Base-by-base conservation (phyloP, 2,329 filamentous ascomycete genomes). In the Pestalotiopsis sp. region DNA sequence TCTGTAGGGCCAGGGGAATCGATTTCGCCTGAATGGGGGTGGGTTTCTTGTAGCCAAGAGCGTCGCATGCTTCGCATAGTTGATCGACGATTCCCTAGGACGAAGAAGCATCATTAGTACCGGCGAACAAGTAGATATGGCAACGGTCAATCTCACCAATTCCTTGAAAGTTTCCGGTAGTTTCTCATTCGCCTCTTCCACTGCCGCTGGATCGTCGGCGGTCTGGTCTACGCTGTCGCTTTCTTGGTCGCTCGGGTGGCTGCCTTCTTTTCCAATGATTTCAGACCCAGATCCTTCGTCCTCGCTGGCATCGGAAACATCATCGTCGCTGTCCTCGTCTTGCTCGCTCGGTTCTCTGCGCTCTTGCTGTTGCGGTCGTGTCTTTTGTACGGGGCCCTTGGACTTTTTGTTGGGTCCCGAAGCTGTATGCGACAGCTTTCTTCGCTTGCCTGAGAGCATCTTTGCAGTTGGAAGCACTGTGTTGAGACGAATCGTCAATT, bases 1-100 rank as follows among this genome's bases (percentile, higher is more conserved):
- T 91, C 76, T 92, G 82, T 3, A 98, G 86, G 45, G 95, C 95
- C 65, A 87, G 79, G 4, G 95, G 95, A 74, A 98, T 97, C 0
- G 94, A 88, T 79, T 97, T 88, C 65, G 87, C 87, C 80, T 98
- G 96, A 72, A 99, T 98, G 0, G 95, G 92, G 1, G 95, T 99
- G 0, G 96, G 93, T 36, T 87, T 82, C 75, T 92, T 97, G 86
- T 94, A 99, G 71, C 92, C 92, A 66, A 98, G 87, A 0, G 88
- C 85, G 4, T 88, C 88, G 82, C 95, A 98, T 64, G 95, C 94
- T 78, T 98, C 95, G 82, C 93, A 97, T 66, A 99, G 86, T 38
- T 92, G 88, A 68, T 97, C 93, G 69, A 95, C 92, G 64, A 98
- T 88, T 27, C 95, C 95, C 59, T 62, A 11, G 27, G 11, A 36